phyloP scores from a whole-genome alignment of 345 rosid genomes.

The Atalantia buxifolia region DNA sequence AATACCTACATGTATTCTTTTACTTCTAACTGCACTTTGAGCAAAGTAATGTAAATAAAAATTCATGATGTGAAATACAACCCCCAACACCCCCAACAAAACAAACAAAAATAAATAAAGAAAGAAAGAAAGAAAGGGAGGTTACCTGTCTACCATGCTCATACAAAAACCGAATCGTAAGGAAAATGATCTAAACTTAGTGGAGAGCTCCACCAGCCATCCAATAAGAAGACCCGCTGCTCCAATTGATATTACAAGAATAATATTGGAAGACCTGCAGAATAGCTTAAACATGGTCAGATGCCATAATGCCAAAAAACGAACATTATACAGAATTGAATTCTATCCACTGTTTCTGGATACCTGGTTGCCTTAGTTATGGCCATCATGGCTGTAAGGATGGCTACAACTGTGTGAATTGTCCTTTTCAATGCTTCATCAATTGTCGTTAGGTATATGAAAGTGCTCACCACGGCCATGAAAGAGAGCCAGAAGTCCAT shows the following conservation, averaged over 20 bases:
- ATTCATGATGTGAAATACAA: background rate
- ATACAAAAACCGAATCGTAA: slow-evolving; percentile 41
- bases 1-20: background rate
- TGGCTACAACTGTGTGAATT: slow-evolving; percentile 76
- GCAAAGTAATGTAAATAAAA: background rate
- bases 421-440: slow-evolving; percentile 75
- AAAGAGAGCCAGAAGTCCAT: slow-evolving; percentile 99
- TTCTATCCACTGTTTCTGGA: slow-evolving; percentile 2
- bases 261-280: slow-evolving; percentile 73
- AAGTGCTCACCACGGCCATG: slow-evolving; percentile 95
- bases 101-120: no score
- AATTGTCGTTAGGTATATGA: slow-evolving; percentile 68
- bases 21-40: background rate
- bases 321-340: slow-evolving; percentile 18
- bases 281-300: background rate
- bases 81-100: no score
- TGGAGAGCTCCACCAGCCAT: slow-evolving; percentile 65
- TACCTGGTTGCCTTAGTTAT: slow-evolving; percentile 96
- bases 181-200: slow-evolving; percentile 55
- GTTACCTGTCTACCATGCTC: slow-evolving; percentile 53
- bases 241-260: slow-evolving; percentile 85
- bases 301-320: background rate
- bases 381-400: slow-evolving; percentile 89
- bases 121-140: background rate
- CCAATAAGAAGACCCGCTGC: slow-evolving; percentile 72